phyloP scores from a whole-genome alignment of 805 yeast genomes.

The Zygosaccharomyces bailii region DNA sequence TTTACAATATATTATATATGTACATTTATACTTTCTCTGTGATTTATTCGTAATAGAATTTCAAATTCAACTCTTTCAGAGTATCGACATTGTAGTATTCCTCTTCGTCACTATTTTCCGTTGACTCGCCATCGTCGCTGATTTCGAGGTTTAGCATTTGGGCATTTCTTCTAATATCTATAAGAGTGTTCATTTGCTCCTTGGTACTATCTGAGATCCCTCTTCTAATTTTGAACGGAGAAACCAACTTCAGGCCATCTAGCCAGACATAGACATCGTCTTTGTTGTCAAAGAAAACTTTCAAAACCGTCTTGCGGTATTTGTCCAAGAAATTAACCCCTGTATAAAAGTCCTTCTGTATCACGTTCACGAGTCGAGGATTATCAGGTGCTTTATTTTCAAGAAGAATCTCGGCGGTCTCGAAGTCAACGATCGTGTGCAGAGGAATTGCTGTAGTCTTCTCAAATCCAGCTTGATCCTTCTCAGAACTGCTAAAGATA shows the following conservation, averaged over 20 bases:
- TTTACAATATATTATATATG: not conserved
- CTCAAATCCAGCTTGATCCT: slow-evolving; percentile 9
- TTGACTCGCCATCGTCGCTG: slow-evolving; percentile 9
- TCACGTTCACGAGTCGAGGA: slow-evolving; percentile 49
- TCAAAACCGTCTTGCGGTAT: slow-evolving; percentile 42
- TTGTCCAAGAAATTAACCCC: slow-evolving; percentile 50
- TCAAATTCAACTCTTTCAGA: slow-evolving; percentile 23
- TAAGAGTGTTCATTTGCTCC: slow-evolving; percentile 43
- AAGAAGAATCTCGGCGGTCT: slow-evolving; percentile 46
- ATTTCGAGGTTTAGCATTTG: slow-evolving; percentile 46
- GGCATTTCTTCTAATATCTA: slow-evolving; percentile 45
- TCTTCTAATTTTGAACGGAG: slow-evolving; percentile 29
- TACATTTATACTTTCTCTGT: not conserved
- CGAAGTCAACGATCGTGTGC: slow-evolving; percentile 48
- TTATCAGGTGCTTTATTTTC: slow-evolving; percentile 45
- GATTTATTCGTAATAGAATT: slow-evolving; percentile 32
- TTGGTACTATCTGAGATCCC: slow-evolving; percentile 43
- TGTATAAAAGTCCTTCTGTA: slow-evolving; percentile 55
- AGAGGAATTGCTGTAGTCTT: slow-evolving; percentile 47
- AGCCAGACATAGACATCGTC: slow-evolving; percentile 71
- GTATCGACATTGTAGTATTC: slow-evolving; percentile 27
- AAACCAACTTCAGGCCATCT: slow-evolving; percentile 64
- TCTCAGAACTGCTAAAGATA: slow-evolving; percentile 15
- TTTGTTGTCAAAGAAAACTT: slow-evolving; percentile 67
- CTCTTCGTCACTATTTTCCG: slow-evolving; percentile 17